These are phyloP conservation scores for Balakata baccata DNA, from an alignment of 345 rosid species.

Conservation along the genomic window DNA sequence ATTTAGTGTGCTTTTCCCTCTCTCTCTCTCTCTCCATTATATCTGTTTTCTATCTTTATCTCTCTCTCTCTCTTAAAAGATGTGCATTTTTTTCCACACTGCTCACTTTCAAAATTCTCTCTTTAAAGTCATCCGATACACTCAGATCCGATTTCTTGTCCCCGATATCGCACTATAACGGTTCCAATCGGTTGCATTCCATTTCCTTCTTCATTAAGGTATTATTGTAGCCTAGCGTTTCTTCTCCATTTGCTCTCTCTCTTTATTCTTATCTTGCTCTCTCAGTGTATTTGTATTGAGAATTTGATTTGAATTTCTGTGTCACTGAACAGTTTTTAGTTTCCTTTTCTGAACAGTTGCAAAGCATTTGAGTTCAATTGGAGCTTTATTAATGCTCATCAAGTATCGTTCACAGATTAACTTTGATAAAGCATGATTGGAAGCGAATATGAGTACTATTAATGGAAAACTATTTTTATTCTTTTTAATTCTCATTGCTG, in stretches of 20 bases:
- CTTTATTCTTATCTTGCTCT: background rate
- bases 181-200: background rate
- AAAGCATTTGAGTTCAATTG: background rate
- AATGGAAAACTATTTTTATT: background rate
- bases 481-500: background rate
- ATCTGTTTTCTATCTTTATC: background rate
- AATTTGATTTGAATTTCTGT: background rate
- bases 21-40: conserved; percentile 1
- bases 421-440: background rate
- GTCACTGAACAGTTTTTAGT: too few species aligned
- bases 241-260: background rate
- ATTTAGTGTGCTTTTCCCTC: conserved; percentile 43
- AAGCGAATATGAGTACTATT: background rate
- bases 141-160: conserved; percentile 14
- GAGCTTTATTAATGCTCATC: background rate
- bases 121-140: background rate
- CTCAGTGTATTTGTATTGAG: too few species aligned
- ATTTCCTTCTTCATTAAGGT: background rate
- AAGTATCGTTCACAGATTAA: background rate
- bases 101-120: conserved; percentile 5
- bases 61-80: conserved; percentile 30
- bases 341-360: background rate
- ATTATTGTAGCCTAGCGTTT: background rate
- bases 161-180: background rate
- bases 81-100: conserved; percentile 26